phyloP scores from a whole-genome alignment of 768 basidiomycete species.

The Rhodotorula diobovata region DNA sequence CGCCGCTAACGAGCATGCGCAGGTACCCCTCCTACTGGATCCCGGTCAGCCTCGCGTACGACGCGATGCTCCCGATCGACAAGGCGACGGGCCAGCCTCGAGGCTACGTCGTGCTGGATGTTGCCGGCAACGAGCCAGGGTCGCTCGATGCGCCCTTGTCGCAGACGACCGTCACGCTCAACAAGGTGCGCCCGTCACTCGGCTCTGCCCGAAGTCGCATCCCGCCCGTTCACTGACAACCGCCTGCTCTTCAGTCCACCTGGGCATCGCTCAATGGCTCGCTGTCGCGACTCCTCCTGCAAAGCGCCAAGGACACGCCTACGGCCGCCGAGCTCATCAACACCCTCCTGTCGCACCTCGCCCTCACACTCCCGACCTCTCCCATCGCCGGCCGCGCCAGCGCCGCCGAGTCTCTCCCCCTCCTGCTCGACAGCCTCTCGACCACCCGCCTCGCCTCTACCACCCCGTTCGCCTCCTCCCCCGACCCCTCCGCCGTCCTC shows the following conservation, averaged over 20 bases:
- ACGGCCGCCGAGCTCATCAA: conserved; percentile 3
- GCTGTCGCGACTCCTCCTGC: conserved; percentile 28
- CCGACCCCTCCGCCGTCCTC: neutral
- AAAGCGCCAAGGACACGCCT: neutral
- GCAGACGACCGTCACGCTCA: conserved; percentile 26
- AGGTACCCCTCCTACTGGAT: conserved; percentile 40
- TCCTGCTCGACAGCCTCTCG: neutral
- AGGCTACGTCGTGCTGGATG: conserved; percentile 31
- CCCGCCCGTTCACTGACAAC: too few species aligned
- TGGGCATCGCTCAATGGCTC: conserved; percentile 20
- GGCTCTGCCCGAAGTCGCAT: too few species aligned
- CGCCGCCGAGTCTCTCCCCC: neutral
- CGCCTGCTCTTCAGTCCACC: conserved; percentile 10
- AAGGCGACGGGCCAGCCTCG: conserved; percentile 39
- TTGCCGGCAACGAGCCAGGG: conserved; percentile 6
- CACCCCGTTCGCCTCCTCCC: neutral
- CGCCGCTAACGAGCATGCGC: neutral
- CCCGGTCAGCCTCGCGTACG: conserved; percentile 18
- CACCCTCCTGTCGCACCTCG: conserved; percentile 6
- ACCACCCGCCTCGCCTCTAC: neutral
- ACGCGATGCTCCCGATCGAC: conserved; percentile 38
- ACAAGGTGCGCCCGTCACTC: conserved; percentile 33
- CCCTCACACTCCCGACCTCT: neutral
- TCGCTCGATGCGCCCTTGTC: conserved; percentile 22
- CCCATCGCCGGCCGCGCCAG: neutral